phyloP scores from a whole-genome alignment of 2,329 filamentous ascomycete genomes.

The Sclerotinia minor region DNA sequence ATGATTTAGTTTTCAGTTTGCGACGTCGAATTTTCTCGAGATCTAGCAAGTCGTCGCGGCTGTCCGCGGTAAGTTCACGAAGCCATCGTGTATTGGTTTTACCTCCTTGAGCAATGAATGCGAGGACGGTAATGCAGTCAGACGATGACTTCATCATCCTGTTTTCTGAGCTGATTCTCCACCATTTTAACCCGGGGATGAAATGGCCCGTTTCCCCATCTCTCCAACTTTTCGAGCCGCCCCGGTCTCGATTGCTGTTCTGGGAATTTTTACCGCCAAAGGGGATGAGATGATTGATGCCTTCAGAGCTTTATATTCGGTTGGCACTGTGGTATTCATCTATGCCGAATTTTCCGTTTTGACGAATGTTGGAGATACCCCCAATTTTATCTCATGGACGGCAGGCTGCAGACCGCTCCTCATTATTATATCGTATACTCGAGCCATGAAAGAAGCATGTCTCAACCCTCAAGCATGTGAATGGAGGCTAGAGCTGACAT shows the following conservation, averaged over 20 bases:
- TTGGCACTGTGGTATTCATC: neutral
- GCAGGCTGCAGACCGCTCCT: neutral
- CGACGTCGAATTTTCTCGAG: neutral
- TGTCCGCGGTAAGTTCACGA: neutral
- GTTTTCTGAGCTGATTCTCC: neutral
- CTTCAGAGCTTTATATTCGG: neutral
- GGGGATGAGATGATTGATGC: neutral
- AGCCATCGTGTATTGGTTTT: slow-evolving; percentile 7
- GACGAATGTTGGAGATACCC: neutral
- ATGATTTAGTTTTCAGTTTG: neutral
- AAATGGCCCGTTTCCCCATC: neutral
- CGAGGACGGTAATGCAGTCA: neutral
- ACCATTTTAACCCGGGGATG: neutral
- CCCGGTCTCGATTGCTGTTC: neutral
- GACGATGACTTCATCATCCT: slow-evolving; percentile 3
- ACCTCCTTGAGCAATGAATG: neutral
- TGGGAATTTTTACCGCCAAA: neutral
- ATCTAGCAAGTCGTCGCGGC: neutral
- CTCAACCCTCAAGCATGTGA: slow-evolving; percentile 1
- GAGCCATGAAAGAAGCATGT: neutral
- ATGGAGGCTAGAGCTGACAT: neutral
- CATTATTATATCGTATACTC: neutral
- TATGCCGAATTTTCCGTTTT: neutral
- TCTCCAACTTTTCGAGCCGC: neutral
- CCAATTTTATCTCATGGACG: neutral